Evolutionary conservation across 2,329 filamentous ascomycete species (phyloP).

Genomic region (Colletotrichum coccodes): DNA sequence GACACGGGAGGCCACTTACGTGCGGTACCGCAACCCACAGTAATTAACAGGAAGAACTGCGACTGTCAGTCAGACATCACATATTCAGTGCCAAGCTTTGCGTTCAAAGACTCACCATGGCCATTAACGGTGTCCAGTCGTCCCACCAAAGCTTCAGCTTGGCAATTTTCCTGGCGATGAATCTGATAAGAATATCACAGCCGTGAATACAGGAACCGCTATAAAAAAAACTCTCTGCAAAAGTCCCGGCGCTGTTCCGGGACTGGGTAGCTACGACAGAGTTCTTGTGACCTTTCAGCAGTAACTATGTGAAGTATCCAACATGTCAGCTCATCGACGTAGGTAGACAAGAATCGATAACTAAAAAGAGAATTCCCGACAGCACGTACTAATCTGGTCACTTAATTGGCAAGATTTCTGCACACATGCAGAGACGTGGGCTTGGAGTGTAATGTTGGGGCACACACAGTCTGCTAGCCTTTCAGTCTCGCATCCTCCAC

Average conservation of each 20-base stretch:
- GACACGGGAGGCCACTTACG: neutral
- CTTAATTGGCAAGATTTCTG: constrained; percentile 21
- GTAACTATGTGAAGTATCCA: neutral
- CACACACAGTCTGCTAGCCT: constrained; percentile 15
- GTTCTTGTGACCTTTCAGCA: neutral
- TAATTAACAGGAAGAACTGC: constrained; percentile 10
- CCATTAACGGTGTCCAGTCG: constrained; percentile 25
- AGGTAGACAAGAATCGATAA: too few species aligned
- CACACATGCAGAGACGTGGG: constrained; percentile 15
- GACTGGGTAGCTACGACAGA: constrained; percentile 20
- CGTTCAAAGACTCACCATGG: constrained; percentile 6
- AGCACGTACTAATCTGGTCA: constrained; percentile 16
- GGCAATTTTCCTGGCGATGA: neutral
- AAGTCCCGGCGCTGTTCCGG: neutral
- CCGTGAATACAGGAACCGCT: neutral
- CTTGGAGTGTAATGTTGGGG: constrained; percentile 17
- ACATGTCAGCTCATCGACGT: neutral
- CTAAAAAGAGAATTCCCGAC: too few species aligned
- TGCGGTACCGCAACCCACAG: neutral
- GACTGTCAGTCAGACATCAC: neutral
- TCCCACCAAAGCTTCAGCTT: constrained; percentile 28
- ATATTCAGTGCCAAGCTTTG: neutral
- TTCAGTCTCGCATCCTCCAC: neutral
- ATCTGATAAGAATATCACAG: constrained; percentile 7
- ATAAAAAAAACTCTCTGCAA: constrained; percentile 5